Base-by-base conservation (phyloP, 441 rosid genomes). In the Biscutella laevigata region DNA sequence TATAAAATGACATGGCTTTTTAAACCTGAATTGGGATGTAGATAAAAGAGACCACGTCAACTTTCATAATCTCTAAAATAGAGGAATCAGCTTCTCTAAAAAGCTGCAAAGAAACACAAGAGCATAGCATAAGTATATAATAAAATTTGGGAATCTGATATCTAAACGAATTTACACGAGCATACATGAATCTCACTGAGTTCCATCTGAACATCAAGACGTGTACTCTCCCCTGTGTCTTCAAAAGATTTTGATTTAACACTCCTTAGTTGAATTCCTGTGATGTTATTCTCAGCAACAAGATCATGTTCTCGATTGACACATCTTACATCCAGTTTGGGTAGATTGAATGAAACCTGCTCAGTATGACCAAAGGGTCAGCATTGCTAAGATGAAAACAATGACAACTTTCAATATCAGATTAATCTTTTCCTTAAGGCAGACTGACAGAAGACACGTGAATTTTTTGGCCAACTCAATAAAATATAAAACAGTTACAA, bases 151-250 rank as follows among this genome's bases (percentile, higher is more conserved):
- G 56, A 53, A 44, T 61, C 51, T 60, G 57, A 64, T 52, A 28
- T 62, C 46, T 10, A 24, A 35, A 59, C 57, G 44, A 65, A 52
- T 68, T 71, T 61, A 65, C 50, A 50, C 39, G 37, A 41, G 27
- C 74, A 62, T 94, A 89, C 99, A 81, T 94, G 94, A 74, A 94
- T 87, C 80, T 90, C 98, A 71, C 90, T 82, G 61, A 86, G 75
- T 67, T 92, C 99, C 77, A 88, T 45, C 57, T 82, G 90, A 73
- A 88, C 62, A 64, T 92, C 99, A 64, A 92, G 79, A 55, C 92
- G 90, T 41, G 86, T 78, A 62, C 86, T 80, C 76, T 88, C 97
- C 66, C 95, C 98, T 22, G 77, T 74, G 76, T 88, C 99, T 81
- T 94, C 99, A 54, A 49, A 66, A 45, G 79, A 77, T 53, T 64